Base-by-base conservation (phyloP, 1,284 basidiomycete species). In the Boletus hoseneyae region DNA sequence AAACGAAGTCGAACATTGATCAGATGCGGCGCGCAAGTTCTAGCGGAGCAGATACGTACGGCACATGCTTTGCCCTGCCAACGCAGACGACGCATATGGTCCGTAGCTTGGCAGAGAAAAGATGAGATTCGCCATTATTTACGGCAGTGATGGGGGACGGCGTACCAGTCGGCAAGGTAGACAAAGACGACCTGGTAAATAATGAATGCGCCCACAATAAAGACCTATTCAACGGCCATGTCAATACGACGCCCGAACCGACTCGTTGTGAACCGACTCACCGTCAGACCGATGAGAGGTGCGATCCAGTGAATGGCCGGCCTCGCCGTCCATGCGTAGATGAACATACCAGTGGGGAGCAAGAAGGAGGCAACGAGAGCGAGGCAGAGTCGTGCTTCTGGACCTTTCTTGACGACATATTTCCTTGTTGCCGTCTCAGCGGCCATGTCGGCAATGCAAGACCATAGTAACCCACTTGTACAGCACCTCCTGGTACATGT, bases 31-130 rank as follows among this genome's bases (percentile, higher is more conserved):
- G 21, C 21, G 21, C 4, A 19, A 18, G 33, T 37, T 27, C 30
- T 15, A 5, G 29, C 33, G 25, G 42, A 47, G 32, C 19, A 15
- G 18, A 13, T 13, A 72, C 77, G 59, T 69, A 80, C 87, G 76
- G 54, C 76, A 80, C 35, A 90, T 70, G 62, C 82, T 85, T 66
- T 90, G 89, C 0, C 85, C 89, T 0, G 89, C 88, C 16, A 90
- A 69, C 1, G 88, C 87, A 1, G 85, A 88, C 0, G 85, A 87
- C 5, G 88, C 89, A 55, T 83, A 91, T 2, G 82, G 76, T 1
- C 83, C 83, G 52, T 87, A 87, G 58, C 83, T 85, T 49, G 53
- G 27, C 29, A 34, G 21, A 16, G 12, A 42, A 11, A 43, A 41
- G 33, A 3, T 1, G 34, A 23, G 34, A 50, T 59, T 47, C 42